phyloP scores from a whole-genome alignment of 768 basidiomycete genomes.

The Rubroboletus satanas region DNA sequence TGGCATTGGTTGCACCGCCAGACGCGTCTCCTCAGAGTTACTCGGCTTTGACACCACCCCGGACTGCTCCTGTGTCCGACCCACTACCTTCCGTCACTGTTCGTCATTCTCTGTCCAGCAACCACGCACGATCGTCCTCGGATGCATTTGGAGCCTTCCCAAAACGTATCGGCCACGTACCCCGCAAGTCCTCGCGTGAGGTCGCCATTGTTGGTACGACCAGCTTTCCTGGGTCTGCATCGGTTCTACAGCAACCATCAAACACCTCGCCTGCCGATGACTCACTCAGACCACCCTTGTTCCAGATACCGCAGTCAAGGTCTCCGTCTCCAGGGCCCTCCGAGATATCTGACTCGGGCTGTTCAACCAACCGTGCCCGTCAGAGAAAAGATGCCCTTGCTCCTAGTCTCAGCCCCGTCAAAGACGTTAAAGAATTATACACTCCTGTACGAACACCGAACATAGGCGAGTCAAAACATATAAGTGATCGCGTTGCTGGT shows the following conservation, averaged over 20 bases:
- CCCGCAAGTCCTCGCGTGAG: conserved; percentile 46
- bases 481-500: conserved; percentile 56
- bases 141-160: conserved; percentile 36
- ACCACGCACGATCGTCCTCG: conserved; percentile 47
- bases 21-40: conserved; percentile 57
- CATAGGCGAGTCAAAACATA: conserved; percentile 60
- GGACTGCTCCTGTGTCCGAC: conserved; percentile 41
- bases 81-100: conserved; percentile 16
- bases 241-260: conserved; percentile 26
- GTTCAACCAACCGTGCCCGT: conserved; percentile 26
- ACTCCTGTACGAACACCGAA: conserved; percentile 49
- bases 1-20: conserved; percentile 70
- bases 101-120: conserved; percentile 7
- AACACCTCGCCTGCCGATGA: conserved; percentile 27
- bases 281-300: conserved; percentile 35
- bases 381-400: conserved; percentile 34
- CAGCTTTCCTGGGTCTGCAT: conserved; percentile 26
- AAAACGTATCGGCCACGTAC: conserved; percentile 35
- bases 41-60: conserved; percentile 50
- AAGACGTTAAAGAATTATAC: conserved; percentile 22
- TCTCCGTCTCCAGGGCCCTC: conserved; percentile 30
- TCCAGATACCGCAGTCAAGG: conserved; percentile 36
- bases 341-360: conserved; percentile 32
- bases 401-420: conserved; percentile 29
- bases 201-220: conserved; percentile 51